Conservation (phyloP, 441 rosid genomes). For the Manihot esculenta region DNA sequence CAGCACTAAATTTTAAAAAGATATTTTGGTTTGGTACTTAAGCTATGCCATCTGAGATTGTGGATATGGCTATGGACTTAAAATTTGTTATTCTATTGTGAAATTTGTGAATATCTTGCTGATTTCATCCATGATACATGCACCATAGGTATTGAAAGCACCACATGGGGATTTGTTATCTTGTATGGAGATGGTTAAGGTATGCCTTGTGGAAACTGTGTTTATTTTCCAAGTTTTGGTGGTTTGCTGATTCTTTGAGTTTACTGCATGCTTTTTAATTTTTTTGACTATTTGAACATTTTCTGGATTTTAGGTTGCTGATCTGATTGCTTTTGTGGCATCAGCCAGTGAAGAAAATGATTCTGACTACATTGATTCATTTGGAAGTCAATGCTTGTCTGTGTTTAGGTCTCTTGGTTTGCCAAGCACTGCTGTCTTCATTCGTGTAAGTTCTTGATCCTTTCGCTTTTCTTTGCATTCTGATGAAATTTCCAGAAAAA, state of each 20-base stretch:
- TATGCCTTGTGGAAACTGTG: conserved; percentile 21
- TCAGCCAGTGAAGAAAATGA: conserved; percentile 62
- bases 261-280: neutral
- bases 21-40: neutral
- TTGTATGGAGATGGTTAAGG: conserved; percentile 97
- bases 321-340: conserved; percentile 92
- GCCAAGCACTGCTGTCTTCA: conserved; percentile 76
- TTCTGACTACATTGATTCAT: conserved; percentile 62
- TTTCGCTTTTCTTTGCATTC: conserved; percentile 11
- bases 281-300: conserved; percentile 18
- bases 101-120: neutral
- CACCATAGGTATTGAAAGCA: conserved; percentile 65
- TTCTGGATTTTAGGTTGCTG: conserved; percentile 69
- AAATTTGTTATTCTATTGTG: neutral
- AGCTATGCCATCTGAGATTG: neutral
- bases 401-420: conserved; percentile 83
- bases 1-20: neutral
- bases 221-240: neutral
- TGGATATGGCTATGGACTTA: neutral
- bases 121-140: conserved; percentile 18
- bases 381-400: conserved; percentile 83
- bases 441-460: conserved; percentile 62
- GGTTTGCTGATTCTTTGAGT: neutral
- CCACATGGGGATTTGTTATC: conserved; percentile 78
- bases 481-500: neutral